Conservation (phyloP, 208 protist genomes). For the Acanthamoeba triangularis region DNA sequence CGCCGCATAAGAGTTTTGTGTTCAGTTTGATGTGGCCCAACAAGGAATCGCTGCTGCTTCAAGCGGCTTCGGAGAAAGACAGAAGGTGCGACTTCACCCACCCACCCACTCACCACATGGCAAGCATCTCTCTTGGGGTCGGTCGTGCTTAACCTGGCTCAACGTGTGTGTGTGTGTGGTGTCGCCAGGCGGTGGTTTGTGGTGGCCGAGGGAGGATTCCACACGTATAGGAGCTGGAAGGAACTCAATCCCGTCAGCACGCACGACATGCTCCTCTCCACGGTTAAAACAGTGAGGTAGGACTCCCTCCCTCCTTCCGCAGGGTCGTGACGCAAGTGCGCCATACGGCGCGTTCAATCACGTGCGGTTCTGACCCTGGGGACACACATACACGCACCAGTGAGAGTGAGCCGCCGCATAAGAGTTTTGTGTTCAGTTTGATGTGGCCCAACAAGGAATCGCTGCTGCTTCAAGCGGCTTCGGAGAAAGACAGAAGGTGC, state of each 20-base stretch:
- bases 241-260: slow-evolving; percentile 42
- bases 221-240: slow-evolving; percentile 51
- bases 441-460: slow-evolving; percentile 15
- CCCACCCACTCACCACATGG: not conserved
- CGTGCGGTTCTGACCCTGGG: too few relatives aligned
- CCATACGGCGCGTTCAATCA: too few relatives aligned
- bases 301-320: too few relatives aligned
- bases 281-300: slow-evolving; percentile 2
- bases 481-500: slow-evolving; percentile 64
- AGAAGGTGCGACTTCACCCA: not conserved
- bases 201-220: slow-evolving; percentile 17
- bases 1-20: slow-evolving; percentile 47
- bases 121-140: not conserved
- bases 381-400: not conserved
- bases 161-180: not conserved
- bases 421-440: slow-evolving; percentile 20
- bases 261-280: slow-evolving; percentile 37
- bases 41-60: slow-evolving; percentile 10
- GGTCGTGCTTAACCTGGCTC: not conserved
- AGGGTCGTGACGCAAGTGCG: too few relatives aligned
- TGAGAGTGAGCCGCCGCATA: slow-evolving; percentile 39
- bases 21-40: slow-evolving; percentile 1
- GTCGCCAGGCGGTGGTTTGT: slow-evolving; percentile 36
- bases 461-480: slow-evolving; percentile 22
- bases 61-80: slow-evolving; percentile 55